phyloP scores from a whole-genome alignment of 2,329 filamentous ascomycete genomes.

The Pyrenophora tritici-repentis region DNA sequence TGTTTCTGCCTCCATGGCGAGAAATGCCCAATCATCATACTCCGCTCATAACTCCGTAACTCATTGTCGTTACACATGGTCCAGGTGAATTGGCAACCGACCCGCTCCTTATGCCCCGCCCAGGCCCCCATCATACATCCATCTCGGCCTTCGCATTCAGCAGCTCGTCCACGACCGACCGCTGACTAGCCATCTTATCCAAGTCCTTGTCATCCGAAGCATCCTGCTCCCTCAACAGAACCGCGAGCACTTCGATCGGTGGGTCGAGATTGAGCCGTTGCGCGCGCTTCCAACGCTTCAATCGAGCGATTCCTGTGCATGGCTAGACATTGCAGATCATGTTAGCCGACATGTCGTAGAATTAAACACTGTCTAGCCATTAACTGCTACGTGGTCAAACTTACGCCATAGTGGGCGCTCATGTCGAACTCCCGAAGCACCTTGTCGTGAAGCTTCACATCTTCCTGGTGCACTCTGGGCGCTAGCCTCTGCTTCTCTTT shows the following conservation, averaged over 20 bases:
- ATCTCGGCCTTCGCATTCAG: constrained; percentile 55
- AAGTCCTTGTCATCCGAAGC: constrained; percentile 39
- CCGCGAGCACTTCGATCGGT: constrained; percentile 86
- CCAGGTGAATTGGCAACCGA: not conserved
- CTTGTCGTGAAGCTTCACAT: constrained; percentile 76
- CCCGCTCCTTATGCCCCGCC: not conserved
- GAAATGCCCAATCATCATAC: not conserved
- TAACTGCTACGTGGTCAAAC: constrained; percentile 38
- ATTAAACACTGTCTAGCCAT: constrained; percentile 29
- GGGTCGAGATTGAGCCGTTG: constrained; percentile 81
- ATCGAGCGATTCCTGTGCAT: constrained; percentile 80
- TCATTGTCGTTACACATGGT: not conserved
- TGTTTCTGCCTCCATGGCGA: not conserved
- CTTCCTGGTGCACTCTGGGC: constrained; percentile 77
- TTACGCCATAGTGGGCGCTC: constrained; percentile 86
- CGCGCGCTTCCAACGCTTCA: constrained; percentile 87
- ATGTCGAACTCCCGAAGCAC: constrained; percentile 91
- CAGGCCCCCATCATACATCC: constrained; percentile 31
- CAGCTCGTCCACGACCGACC: constrained; percentile 74
- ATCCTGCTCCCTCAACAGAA: constrained; percentile 73
- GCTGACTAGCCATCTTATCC: constrained; percentile 61
- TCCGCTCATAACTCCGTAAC: not conserved
- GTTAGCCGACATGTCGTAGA: constrained; percentile 15
- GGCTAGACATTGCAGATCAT: constrained; percentile 62
- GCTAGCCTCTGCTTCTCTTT: constrained; percentile 73